Percentiles rank a stretch among this genome's conserved stretches.
These are phyloP conservation scores for Geotrichum bryndzae DNA, from an alignment of 1,139 yeast genomes.

Conservation along the genomic window DNA sequence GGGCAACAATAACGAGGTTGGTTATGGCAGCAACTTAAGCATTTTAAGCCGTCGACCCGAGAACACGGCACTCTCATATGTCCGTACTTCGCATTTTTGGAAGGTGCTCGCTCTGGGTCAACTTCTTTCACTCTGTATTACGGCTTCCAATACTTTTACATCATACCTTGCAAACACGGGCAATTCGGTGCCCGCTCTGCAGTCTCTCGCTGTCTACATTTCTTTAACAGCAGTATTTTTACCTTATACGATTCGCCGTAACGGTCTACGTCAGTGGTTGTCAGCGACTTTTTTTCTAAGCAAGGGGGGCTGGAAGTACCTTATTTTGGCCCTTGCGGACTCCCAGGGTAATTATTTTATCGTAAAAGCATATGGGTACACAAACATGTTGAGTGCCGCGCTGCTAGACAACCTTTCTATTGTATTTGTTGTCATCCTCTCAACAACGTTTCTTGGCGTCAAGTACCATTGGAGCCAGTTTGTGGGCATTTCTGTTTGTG, in stretches of 20 bases:
- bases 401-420: constrained; percentile 42
- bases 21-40: neutral
- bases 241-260: constrained; percentile 34
- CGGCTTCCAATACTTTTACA: constrained; percentile 41
- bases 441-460: constrained; percentile 39
- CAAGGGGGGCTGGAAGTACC: constrained; percentile 41
- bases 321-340: constrained; percentile 41
- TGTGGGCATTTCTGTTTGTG: constrained; percentile 37
- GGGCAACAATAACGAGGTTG: neutral
- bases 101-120: constrained; percentile 40
- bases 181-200: constrained; percentile 41
- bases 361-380: constrained; percentile 41
- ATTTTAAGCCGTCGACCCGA: neutral
- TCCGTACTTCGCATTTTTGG: constrained; percentile 38
- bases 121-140: constrained; percentile 38
- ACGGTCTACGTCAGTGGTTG: no score
- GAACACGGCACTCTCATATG: constrained; percentile 29
- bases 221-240: constrained; percentile 36
- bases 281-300: constrained; percentile 20
- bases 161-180: constrained; percentile 38
- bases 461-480: constrained; percentile 44
- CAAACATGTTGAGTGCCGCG: constrained; percentile 41
- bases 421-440: constrained; percentile 40
- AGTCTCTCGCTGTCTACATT: constrained; percentile 39
- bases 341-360: constrained; percentile 44